phyloP scores from a whole-genome alignment of 2,329 filamentous ascomycete genomes.

The Corinectria fuckeliana region DNA sequence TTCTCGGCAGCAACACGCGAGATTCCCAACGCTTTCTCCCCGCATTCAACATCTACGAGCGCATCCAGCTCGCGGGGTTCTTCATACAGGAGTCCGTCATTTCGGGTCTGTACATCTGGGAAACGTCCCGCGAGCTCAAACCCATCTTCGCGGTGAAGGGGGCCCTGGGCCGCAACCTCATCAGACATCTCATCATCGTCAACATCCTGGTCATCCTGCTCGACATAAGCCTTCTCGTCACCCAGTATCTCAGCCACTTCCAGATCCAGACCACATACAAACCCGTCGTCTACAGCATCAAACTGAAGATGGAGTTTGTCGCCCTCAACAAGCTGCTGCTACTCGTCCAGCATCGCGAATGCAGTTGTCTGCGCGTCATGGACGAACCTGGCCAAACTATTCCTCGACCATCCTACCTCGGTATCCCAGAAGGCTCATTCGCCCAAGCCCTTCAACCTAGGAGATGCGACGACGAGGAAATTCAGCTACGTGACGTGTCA shows the following conservation, averaged over 20 bases:
- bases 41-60: not conserved
- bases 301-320: not conserved
- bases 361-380: not conserved
- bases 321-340: not conserved
- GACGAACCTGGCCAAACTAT: not conserved
- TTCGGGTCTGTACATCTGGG: not conserved
- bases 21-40: not conserved
- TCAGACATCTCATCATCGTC: not conserved
- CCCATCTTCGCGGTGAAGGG: not conserved
- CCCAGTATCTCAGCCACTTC: not conserved
- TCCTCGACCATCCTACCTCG: not conserved
- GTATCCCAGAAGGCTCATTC: not conserved
- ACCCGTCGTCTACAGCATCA: not conserved
- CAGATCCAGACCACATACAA: not conserved
- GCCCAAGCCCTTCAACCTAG: not conserved
- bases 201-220: not conserved
- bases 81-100: not conserved
- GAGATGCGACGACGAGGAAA: not conserved
- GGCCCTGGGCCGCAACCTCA: not conserved
- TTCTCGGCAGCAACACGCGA: not conserved
- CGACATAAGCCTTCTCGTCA: not conserved
- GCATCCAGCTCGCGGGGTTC: not conserved
- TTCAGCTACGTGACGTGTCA: not conserved
- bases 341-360: not conserved
- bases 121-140: not conserved